Base-by-base conservation (phyloP, 2,329 filamentous ascomycete genomes). In the Ilyonectria sp. region DNA sequence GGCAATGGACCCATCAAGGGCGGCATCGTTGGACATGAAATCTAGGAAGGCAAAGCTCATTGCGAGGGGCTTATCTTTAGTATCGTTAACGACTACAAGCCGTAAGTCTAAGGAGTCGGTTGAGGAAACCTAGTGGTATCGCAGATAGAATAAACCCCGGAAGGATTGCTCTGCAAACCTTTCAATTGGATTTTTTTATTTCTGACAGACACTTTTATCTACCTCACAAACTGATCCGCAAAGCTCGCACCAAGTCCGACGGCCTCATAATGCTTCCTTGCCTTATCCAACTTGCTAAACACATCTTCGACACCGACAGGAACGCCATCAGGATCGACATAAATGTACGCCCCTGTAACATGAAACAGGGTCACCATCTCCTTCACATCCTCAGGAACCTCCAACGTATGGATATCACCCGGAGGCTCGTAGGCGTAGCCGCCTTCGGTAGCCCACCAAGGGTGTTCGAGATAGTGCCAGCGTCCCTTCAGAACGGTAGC, bases 381-480 rank as follows among this genome's bases (percentile, higher is more conserved):
- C 43, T 72, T 68, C 0, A 79, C 77, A 11, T 75, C 79, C 1
- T 77, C 75, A 1, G 79, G 77, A 1, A 80, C 79, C 55, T 79
- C 76, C 8, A 80, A 67, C 4, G 78, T 81, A 53, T 81, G 78
- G 31, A 80, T 80, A 50, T 81, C 77, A 2, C 78, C 78, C 1
- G 74, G 77, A 1, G 79, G 79, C 71, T 80, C 79, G 56, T 75
- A 81, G 0, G 77, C 76, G 64, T 80, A 78, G 3, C 79, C 74
- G 6, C 79, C 79, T 56, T 80, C 76, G 1, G 70, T 74, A 0
- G 79, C 79, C 79, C 78, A 81, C 78, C 79, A 80, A 0, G 72
- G 69, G 47, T 81, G 78, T 63, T 81, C 79, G 3, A 81, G 74
- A 49, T 81, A 80, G 59, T 80, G 79, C 79, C 78, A 80, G 21